Evolutionary conservation across 2,329 filamentous ascomycete genomes (phyloP).

Genomic region (Stylonectria norvegica): DNA sequence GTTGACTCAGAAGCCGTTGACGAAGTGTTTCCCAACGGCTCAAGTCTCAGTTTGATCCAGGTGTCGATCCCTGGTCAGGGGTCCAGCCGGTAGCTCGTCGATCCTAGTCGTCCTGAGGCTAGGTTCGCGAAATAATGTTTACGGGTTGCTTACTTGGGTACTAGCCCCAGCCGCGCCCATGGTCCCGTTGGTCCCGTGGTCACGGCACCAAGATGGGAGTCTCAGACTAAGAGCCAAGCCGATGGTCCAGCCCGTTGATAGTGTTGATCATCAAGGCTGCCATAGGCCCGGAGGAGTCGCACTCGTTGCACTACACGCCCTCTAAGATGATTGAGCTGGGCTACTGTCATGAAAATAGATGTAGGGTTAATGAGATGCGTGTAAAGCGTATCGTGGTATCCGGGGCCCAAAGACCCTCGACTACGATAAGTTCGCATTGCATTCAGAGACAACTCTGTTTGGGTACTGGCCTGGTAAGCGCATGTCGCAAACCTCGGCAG

Average conservation of each 20-base stretch:
- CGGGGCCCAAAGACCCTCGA: too few species aligned
- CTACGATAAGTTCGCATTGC: too few species aligned
- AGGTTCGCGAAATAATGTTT: slow-evolving; percentile 9
- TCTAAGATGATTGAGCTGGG: too few species aligned
- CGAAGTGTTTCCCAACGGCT: neutral
- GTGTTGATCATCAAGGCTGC: too few species aligned
- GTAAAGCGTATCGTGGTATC: too few species aligned
- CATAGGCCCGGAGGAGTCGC: too few species aligned
- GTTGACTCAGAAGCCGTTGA: neutral
- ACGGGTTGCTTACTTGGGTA: slow-evolving; percentile 9
- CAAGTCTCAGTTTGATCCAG: neutral
- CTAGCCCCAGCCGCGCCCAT: slow-evolving; percentile 8
- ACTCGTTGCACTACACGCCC: too few species aligned
- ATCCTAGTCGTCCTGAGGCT: slow-evolving; percentile 7
- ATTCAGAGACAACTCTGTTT: too few species aligned
- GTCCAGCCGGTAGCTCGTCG: neutral
- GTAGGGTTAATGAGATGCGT: too few species aligned
- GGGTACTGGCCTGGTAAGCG: too few species aligned
- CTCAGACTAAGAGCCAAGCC: neutral
- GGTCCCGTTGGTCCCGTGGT: slow-evolving; percentile 17
- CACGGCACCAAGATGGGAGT: neutral
- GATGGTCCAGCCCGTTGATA: slow-evolving; percentile 1
- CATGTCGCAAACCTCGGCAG: too few species aligned
- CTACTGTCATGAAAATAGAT: too few species aligned
- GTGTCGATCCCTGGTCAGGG: neutral